Percentiles rank a stretch among this genome's conserved stretches.
phyloP scores from a whole-genome alignment of 169 alveolate species.

The Plasmodium cynomolgi region DNA sequence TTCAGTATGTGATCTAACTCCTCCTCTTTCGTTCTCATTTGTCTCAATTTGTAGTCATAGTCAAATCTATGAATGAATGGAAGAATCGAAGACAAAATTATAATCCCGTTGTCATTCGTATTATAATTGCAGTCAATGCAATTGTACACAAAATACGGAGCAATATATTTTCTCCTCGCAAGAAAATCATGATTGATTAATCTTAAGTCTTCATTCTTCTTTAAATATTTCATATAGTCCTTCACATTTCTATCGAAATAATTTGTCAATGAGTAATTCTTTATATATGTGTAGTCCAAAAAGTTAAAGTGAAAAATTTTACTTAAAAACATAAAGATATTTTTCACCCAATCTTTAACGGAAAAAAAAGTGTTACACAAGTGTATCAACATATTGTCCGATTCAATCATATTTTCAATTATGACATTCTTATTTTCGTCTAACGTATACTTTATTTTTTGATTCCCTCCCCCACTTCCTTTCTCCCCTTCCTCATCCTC shows the following conservation, averaged over 20 bases:
- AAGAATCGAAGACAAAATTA: conserved; percentile 47
- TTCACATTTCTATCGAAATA: conserved; percentile 56
- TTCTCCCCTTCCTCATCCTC: conserved; percentile 16
- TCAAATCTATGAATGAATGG: conserved; percentile 70
- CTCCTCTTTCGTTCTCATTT: conserved; percentile 29
- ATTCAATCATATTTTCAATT: conserved; percentile 39
- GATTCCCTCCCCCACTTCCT: neutral
- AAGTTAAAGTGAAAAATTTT: conserved; percentile 69
- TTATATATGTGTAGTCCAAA: conserved; percentile 58
- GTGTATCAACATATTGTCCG: conserved; percentile 41
- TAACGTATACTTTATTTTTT: conserved; percentile 44
- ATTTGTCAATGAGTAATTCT: conserved; percentile 52
- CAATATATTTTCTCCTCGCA: conserved; percentile 27
- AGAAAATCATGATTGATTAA: conserved; percentile 39
- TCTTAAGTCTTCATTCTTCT: conserved; percentile 36
- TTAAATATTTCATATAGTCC: conserved; percentile 66
- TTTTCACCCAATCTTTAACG: conserved; percentile 26
- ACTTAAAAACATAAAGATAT: conserved; percentile 28
- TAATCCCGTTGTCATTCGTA: conserved; percentile 67
- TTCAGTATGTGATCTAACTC: conserved; percentile 46
- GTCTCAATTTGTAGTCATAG: conserved; percentile 51
- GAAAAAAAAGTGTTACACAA: conserved; percentile 21
- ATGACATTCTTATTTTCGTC: conserved; percentile 29
- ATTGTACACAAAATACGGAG: conserved; percentile 58
- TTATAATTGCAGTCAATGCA: conserved; percentile 72